A percentile compares a stretch with the other conserved stretches of the same genome.
phyloP scores from a whole-genome alignment of 306 rosid genomes.

The Casuarina cunninghamiana region DNA sequence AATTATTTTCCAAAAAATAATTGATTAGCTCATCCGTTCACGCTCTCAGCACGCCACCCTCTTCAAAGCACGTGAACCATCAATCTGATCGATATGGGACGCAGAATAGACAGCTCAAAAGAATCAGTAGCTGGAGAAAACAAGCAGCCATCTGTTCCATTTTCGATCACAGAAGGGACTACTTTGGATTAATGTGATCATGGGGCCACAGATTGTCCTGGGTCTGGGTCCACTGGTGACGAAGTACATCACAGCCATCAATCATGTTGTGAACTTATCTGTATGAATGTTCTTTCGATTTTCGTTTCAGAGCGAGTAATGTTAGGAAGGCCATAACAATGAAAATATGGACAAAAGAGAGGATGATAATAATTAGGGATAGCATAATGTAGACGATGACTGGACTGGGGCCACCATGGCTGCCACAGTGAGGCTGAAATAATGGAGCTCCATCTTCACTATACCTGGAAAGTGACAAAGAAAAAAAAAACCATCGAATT shows the following conservation, averaged over 20 bases:
- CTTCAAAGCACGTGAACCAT: conserved; percentile 40
- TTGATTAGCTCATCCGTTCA: not conserved
- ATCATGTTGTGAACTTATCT: conserved; percentile 31
- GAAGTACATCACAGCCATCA: conserved; percentile 22
- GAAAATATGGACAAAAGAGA: conserved; percentile 48
- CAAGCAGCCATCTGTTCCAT: conserved; percentile 47
- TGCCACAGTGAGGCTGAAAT: conserved; percentile 12
- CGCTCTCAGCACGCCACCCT: not conserved
- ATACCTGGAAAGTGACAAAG: conserved; percentile 30
- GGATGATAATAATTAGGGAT: conserved; percentile 42
- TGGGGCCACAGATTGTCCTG: conserved; percentile 43
- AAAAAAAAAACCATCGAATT: not conserved
- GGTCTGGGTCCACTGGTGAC: conserved; percentile 37
- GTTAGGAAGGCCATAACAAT: conserved; percentile 42
- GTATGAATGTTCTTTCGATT: not conserved
- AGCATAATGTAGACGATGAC: conserved; percentile 39
- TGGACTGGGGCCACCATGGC: conserved; percentile 37
- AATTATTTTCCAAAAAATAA: not conserved
- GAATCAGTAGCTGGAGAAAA: conserved; percentile 18
- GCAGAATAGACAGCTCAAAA: conserved; percentile 39
- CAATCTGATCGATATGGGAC: conserved; percentile 37
- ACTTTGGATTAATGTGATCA: conserved; percentile 43
- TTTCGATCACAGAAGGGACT: conserved; percentile 42
- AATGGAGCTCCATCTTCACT: conserved; percentile 29
- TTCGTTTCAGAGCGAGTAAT: conserved; percentile 33